A percentile compares a stretch with the other conserved stretches of the same genome.
phyloP scores from a whole-genome alignment of 805 yeast species.

The Saccharomycopsis fermentans region DNA sequence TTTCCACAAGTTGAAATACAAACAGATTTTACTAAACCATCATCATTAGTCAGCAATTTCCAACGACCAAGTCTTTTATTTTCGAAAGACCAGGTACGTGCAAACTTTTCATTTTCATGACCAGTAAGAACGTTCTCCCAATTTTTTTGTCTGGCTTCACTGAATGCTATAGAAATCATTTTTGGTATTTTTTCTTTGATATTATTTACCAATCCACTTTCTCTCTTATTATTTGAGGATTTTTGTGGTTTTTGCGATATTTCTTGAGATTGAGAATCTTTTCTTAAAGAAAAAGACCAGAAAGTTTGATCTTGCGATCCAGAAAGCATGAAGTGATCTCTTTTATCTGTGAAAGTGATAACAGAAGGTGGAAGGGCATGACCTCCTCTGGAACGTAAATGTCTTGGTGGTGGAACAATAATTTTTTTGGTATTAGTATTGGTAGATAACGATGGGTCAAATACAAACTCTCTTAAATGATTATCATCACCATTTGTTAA shows the following conservation, averaged over 20 bases:
- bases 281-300: constrained; percentile 88
- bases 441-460: constrained; percentile 79
- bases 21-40: constrained; percentile 62
- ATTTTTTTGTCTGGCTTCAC: constrained; percentile 67
- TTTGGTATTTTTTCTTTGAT: constrained; percentile 70
- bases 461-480: constrained; percentile 77
- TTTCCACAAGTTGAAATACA: constrained; percentile 90
- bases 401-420: constrained; percentile 81
- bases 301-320: constrained; percentile 79
- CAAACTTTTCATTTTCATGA: constrained; percentile 72
- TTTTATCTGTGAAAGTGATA: constrained; percentile 66
- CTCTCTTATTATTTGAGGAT: constrained; percentile 32
- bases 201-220: constrained; percentile 44
- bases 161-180: constrained; percentile 57
- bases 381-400: constrained; percentile 92
- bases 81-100: constrained; percentile 83
- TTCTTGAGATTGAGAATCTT: constrained; percentile 94
- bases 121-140: constrained; percentile 93
- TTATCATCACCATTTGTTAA: constrained; percentile 91
- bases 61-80: constrained; percentile 73
- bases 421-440: constrained; percentile 23
- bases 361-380: constrained; percentile 83
- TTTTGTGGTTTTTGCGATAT: constrained; percentile 62
- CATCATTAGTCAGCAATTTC: constrained; percentile 64
- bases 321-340: constrained; percentile 75